phyloP scores from a whole-genome alignment of 495 filamentous ascomycete species.

The Penicillium salamii region DNA sequence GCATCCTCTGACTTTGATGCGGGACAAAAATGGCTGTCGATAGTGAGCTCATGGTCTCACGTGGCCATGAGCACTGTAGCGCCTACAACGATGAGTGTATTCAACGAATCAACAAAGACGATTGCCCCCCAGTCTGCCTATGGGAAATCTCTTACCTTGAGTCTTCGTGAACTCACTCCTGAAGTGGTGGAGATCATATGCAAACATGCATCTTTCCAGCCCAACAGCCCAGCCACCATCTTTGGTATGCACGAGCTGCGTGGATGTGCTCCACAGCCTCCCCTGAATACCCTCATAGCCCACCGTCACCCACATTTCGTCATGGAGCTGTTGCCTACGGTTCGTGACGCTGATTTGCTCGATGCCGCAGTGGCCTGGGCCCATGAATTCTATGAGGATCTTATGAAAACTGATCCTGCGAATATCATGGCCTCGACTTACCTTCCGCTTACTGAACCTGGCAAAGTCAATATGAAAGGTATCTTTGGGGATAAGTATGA shows the following conservation, averaged over 20 bases:
- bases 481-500: constrained; percentile 11
- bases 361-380: constrained; percentile 7
- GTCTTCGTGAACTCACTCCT: constrained; percentile 6
- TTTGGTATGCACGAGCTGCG: constrained; percentile 16
- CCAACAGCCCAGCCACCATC: constrained; percentile 1
- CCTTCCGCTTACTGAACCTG: constrained; percentile 7
- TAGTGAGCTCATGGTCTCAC: constrained; percentile 6
- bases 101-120: constrained; percentile 1
- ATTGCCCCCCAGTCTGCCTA: constrained; percentile 2
- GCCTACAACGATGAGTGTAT: constrained; percentile 5
- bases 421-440: constrained; percentile 8
- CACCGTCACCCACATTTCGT: constrained; percentile 8
- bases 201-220: constrained; percentile 5
- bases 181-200: constrained; percentile 13
- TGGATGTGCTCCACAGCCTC: neutral
- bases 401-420: constrained; percentile 8
- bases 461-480: neutral
- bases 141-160: constrained; percentile 2
- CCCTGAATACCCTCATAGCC: neutral
- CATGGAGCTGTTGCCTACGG: constrained; percentile 13
- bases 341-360: neutral
- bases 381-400: constrained; percentile 3
- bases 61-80: constrained; percentile 10
- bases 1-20: constrained; percentile 10
- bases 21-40: constrained; percentile 14